A percentile compares a stretch with the other conserved stretches of the same genome.
Evolutionary conservation across 306 rosid species (phyloP).

Genomic region (Prunus fruticosa): DNA sequence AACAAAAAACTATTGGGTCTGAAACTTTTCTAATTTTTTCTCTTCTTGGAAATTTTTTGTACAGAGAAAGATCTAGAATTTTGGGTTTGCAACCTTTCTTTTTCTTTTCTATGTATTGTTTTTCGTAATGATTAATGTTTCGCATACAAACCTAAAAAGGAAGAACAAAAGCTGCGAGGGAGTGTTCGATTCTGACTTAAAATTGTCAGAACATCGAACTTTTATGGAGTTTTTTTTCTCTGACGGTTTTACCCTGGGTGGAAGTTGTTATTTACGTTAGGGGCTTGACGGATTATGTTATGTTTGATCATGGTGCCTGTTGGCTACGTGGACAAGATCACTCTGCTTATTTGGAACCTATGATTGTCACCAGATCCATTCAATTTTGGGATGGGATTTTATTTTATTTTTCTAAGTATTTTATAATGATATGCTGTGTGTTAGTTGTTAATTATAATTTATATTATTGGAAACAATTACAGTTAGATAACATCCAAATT

Average conservation of each 20-base stretch:
- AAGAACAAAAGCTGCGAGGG: slow-evolving; percentile 29
- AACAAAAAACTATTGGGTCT: slow-evolving; percentile 1
- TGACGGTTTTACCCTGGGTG: slow-evolving; percentile 23
- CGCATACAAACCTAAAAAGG: slow-evolving; percentile 24
- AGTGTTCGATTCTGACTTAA: slow-evolving; percentile 33
- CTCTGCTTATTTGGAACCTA: neutral
- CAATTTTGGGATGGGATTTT: neutral
- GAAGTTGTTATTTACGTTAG: neutral
- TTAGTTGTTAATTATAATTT: no score
- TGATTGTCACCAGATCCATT: neutral
- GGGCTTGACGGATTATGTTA: neutral
- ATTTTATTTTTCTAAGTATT: no score
- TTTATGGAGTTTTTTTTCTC: slow-evolving; percentile 8
- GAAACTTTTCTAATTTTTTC: neutral
- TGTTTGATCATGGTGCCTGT: neutral
- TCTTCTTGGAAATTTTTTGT: neutral
- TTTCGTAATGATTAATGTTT: slow-evolving; percentile 21
- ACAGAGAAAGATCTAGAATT: slow-evolving; percentile 20
- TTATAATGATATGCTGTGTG: no score
- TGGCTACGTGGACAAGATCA: neutral
- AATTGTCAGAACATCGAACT: slow-evolving; percentile 18
- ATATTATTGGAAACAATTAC: no score
- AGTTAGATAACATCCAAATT: no score
- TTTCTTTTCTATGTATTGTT: neutral
- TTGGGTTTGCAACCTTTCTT: neutral